Conservation (phyloP, 108 stramenopile species). For the Asterionellopsis glacialis region DNA sequence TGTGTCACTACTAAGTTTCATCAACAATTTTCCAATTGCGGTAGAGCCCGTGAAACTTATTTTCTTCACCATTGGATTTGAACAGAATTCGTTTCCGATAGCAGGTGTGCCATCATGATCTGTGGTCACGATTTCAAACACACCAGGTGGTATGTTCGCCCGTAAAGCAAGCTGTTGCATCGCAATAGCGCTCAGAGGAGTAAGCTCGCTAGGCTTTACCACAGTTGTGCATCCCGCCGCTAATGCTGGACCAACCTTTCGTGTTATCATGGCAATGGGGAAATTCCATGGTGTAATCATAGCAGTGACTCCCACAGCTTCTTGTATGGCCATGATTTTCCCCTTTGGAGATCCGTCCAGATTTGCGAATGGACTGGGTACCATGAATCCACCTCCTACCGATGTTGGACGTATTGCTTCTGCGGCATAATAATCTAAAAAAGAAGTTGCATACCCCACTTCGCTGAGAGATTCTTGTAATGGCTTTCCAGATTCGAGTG, state of each 20-base stretch:
- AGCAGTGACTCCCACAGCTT: conserved; percentile 84
- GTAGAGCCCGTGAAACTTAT: conserved; percentile 94
- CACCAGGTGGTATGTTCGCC: conserved; percentile 78
- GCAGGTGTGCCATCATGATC: conserved; percentile 34
- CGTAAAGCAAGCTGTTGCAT: conserved; percentile 53
- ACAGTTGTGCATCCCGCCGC: conserved; percentile 88
- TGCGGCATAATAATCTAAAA: conserved; percentile 86
- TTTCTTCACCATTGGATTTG: conserved; percentile 70
- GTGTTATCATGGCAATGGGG: conserved; percentile 94
- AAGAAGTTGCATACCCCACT: conserved; percentile 76
- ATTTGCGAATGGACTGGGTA: conserved; percentile 55
- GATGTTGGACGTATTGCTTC: conserved; percentile 80
- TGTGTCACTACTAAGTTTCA: conserved; percentile 50
- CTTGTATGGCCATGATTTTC: conserved; percentile 63
- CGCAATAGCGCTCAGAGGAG: conserved; percentile 84
- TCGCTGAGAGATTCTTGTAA: conserved; percentile 84
- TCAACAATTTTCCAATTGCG: conserved; percentile 79
- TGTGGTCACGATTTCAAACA: conserved; percentile 68
- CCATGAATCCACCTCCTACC: conserved; percentile 61
- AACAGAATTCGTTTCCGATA: conserved; percentile 70
- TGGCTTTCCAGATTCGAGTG: conserved; percentile 94
- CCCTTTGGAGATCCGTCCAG: conserved; percentile 44
- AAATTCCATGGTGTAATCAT: conserved; percentile 98
- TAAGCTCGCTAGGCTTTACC: conserved; percentile 87
- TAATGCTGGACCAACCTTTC: conserved; percentile 89